These are phyloP conservation scores for Pyricularia grisea DNA, from an alignment of 2,329 filamentous ascomycete genomes.

Conservation along the genomic window DNA sequence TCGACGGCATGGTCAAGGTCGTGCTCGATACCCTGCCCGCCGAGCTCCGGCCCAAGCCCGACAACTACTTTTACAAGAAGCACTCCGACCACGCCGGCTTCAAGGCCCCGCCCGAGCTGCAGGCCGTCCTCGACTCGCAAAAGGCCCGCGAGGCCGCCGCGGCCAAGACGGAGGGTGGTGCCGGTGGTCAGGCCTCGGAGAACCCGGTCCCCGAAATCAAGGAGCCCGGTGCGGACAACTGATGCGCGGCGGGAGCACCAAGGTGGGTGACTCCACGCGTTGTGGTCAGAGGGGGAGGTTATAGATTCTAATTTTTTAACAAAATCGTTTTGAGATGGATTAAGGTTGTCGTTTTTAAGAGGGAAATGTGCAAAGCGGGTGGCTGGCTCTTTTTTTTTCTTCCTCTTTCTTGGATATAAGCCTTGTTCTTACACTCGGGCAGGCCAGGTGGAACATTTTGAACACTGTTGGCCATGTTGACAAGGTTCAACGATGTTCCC, in stretches of 20 bases:
- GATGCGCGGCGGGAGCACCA: neutral
- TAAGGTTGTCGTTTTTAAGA: neutral
- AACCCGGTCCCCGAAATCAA: slow-evolving; percentile 5
- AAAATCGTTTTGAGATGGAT: neutral
- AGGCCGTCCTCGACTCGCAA: slow-evolving; percentile 48
- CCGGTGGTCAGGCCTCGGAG: slow-evolving; percentile 10
- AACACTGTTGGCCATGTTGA: neutral
- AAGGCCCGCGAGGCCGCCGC: slow-evolving; percentile 31
- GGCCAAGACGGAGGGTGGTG: slow-evolving; percentile 14
- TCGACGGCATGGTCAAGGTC: slow-evolving; percentile 63
- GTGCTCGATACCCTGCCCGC: slow-evolving; percentile 59
- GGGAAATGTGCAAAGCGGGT: neutral
- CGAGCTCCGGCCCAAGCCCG: slow-evolving; percentile 62
- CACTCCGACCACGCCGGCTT: slow-evolving; percentile 84
- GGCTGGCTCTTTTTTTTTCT: neutral
- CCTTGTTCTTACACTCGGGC: neutral
- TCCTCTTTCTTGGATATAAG: neutral
- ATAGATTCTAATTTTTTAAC: neutral
- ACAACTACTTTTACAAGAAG: slow-evolving; percentile 77
- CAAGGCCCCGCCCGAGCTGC: slow-evolving; percentile 51
- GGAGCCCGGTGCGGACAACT: neutral
- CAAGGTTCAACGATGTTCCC: neutral
- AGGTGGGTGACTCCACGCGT: neutral
- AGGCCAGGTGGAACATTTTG: neutral
- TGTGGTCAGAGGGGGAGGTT: neutral